Percentiles rank a stretch among this genome's conserved stretches.
phyloP scores from a whole-genome alignment of 169 alveolate genomes.

The Ichthyophthirius multifiliis region DNA sequence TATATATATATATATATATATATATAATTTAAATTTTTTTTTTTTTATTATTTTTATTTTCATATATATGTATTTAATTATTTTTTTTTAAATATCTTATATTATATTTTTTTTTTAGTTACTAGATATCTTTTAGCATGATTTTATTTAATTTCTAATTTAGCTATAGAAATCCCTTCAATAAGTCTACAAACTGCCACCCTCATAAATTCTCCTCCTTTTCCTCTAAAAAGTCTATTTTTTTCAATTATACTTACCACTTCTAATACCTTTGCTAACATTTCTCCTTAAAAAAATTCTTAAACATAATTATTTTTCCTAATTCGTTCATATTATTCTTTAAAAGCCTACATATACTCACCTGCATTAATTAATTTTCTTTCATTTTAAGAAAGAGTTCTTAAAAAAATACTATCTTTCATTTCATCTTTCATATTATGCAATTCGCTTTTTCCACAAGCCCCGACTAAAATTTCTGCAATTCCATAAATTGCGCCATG shows the following conservation, averaged over 20 bases:
- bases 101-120: neutral
- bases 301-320: conserved; percentile 39
- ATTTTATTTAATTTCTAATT: conserved; percentile 36
- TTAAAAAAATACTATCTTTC: conserved; percentile 58
- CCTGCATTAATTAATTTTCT: conserved; percentile 67
- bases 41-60: no score
- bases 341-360: conserved; percentile 58
- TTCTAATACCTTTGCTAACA: conserved; percentile 38
- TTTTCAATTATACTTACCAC: conserved; percentile 64
- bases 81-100: no score
- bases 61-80: no score
- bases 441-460: conserved; percentile 61
- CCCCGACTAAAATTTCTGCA: conserved; percentile 72
- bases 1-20: no score
- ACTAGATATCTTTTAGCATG: conserved; percentile 23
- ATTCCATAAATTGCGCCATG: conserved; percentile 85
- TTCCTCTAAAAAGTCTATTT: conserved; percentile 76
- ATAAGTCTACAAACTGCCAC: conserved; percentile 70
- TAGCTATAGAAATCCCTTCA: conserved; percentile 54
- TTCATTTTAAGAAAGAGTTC: conserved; percentile 59
- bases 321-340: conserved; percentile 53
- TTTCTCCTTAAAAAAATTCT: conserved; percentile 31
- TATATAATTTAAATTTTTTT: no score
- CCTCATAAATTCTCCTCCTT: conserved; percentile 85
- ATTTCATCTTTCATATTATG: conserved; percentile 38